Evolutionary conservation across 169 alveolate genomes (phyloP).

Genomic region (Eimeria sp.): DNA sequence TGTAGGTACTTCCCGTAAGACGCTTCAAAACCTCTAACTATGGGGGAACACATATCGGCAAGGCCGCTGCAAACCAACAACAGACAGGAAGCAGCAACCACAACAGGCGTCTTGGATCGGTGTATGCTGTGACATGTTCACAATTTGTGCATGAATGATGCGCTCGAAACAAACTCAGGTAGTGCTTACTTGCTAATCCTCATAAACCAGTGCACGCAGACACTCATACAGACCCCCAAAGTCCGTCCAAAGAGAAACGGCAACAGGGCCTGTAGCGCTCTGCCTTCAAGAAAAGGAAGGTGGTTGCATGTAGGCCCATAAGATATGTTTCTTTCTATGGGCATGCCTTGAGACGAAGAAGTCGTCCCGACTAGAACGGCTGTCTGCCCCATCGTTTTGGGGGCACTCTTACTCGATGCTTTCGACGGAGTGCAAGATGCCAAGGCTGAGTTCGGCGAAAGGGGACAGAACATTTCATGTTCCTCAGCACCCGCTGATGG

Average conservation of each 20-base stretch:
- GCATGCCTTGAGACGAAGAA: background rate
- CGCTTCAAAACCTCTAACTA: constrained; percentile 51
- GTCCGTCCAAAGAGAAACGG: constrained; percentile 67
- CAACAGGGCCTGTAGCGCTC: constrained; percentile 50
- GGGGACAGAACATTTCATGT: constrained; percentile 39
- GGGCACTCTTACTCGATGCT: background rate
- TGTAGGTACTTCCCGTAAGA: constrained; percentile 35
- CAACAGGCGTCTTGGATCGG: background rate
- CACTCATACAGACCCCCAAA: constrained; percentile 80
- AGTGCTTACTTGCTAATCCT: constrained; percentile 58
- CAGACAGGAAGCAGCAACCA: background rate
- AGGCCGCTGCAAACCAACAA: constrained; percentile 57
- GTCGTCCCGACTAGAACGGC: background rate
- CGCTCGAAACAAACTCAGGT: background rate
- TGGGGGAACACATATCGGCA: constrained; percentile 67
- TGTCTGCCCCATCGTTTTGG: background rate
- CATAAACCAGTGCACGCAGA: constrained; percentile 85
- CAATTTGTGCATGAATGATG: background rate
- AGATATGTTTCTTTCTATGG: background rate
- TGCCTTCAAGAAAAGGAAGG: constrained; percentile 76
- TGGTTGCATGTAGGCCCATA: constrained; percentile 79
- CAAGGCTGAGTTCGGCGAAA: constrained; percentile 51
- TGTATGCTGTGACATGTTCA: background rate
- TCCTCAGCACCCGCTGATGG: background rate
- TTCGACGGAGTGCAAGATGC: constrained; percentile 3